These are phyloP conservation scores for Fraxinus angustifolia DNA, from an alignment of 305 asterid genomes.

Conservation along the genomic window DNA sequence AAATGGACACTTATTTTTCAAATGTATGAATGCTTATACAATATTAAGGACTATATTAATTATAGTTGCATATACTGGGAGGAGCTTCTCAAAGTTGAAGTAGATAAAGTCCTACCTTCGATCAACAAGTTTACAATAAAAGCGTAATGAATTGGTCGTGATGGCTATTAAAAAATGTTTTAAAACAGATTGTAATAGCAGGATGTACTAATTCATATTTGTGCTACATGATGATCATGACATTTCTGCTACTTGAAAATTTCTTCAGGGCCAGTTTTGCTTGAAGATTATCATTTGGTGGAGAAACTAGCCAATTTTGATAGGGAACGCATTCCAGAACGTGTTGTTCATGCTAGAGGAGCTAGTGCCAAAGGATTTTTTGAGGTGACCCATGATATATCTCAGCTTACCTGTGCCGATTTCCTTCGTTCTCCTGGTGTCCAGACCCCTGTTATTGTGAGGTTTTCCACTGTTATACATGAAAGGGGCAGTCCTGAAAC, in stretches of 20 bases:
- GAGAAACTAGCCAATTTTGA: conserved; percentile 49
- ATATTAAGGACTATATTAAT: too few species aligned
- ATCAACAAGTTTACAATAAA: too few species aligned
- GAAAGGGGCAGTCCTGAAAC: conserved; percentile 51
- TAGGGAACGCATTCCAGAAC: conserved; percentile 43
- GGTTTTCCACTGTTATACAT: conserved; percentile 47
- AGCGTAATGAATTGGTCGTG: too few species aligned
- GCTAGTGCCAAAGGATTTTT: conserved; percentile 49
- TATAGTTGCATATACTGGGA: too few species aligned
- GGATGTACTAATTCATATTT: not conserved
- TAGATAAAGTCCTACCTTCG: too few species aligned
- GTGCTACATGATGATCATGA: not conserved
- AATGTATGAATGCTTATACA: too few species aligned
- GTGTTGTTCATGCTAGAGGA: conserved; percentile 50
- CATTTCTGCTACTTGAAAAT: not conserved
- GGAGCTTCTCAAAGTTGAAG: too few species aligned
- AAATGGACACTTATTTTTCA: too few species aligned
- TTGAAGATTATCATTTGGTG: conserved; percentile 47
- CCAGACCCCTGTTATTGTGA: conserved; percentile 41
- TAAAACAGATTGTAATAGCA: too few species aligned
- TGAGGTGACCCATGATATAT: conserved; percentile 43
- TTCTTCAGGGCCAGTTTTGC: conserved; percentile 37
- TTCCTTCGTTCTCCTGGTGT: conserved; percentile 47
- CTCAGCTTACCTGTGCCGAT: conserved; percentile 42
- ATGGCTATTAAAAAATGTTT: too few species aligned